These are phyloP conservation scores for Claviceps monticola DNA, from an alignment of 2,329 filamentous ascomycete species.

Conservation along the genomic window DNA sequence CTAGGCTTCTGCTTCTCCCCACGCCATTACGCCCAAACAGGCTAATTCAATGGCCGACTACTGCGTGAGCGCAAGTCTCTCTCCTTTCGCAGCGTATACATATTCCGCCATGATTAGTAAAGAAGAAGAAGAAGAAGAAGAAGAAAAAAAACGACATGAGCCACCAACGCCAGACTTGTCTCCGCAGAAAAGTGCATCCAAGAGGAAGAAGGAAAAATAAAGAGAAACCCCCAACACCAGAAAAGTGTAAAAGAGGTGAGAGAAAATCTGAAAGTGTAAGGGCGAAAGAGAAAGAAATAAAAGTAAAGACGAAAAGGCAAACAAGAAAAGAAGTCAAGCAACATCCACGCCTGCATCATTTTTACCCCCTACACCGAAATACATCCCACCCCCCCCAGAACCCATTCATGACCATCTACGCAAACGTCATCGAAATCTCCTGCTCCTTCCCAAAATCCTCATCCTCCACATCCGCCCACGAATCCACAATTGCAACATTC, in stretches of 20 bases:
- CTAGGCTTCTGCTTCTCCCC: no score
- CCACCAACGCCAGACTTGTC: no score
- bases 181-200: no score
- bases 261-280: background rate
- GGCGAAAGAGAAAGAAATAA: background rate
- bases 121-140: no score
- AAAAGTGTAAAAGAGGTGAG: no score
- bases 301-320: background rate
- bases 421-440: constrained; percentile 74
- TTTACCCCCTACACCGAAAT: background rate
- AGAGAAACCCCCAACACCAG: background rate
- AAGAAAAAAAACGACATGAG: no score
- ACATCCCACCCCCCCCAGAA: no score
- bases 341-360: background rate
- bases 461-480: constrained; percentile 58
- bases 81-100: no score
- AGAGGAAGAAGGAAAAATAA: background rate
- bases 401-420: constrained; percentile 25
- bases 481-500: constrained; percentile 38
- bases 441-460: constrained; percentile 58
- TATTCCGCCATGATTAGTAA: no score
- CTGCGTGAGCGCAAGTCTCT: no score
- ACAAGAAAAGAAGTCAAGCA: background rate
- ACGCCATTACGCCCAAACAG: no score
- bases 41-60: no score